Conservation (phyloP, 164 flowering plant species). For the Tinospora cordifolia region DNA sequence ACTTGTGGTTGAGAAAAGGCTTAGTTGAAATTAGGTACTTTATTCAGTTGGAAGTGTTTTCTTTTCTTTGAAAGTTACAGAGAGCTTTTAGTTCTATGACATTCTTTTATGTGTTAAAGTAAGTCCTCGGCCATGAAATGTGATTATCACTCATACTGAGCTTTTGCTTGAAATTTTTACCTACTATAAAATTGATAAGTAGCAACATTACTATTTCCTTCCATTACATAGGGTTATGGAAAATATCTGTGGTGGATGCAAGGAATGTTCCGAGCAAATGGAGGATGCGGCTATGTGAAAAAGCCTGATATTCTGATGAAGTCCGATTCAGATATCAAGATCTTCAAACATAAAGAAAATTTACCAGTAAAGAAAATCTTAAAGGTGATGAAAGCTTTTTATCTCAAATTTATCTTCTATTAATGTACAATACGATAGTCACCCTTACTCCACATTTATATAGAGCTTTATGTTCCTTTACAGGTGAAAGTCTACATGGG, state of each 20-base stretch:
- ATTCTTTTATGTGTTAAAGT: too few relatives aligned
- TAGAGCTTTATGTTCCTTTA: not conserved
- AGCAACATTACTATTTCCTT: not conserved
- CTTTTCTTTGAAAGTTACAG: not conserved
- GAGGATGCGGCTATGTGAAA: conserved; percentile 10
- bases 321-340: not conserved
- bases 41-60: too few relatives aligned
- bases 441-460: too few relatives aligned
- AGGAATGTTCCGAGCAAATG: conserved; percentile 10
- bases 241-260: conserved; percentile 8
- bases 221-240: conserved; percentile 4
- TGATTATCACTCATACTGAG: not conserved
- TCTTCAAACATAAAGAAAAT: not conserved
- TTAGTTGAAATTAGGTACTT: too few relatives aligned
- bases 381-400: not conserved
- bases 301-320: conserved; percentile 6
- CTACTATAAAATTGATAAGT: not conserved
- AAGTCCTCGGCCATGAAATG: too few relatives aligned
- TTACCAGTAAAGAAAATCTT: conserved; percentile 10
- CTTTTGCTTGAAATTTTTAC: not conserved
- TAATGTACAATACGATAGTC: too few relatives aligned
- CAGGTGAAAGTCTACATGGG: conserved; percentile 2
- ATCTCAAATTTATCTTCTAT: not conserved
- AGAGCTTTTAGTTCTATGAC: not conserved
- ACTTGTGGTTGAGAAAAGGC: too few relatives aligned